Conservation (phyloP, 2,329 filamentous ascomycete species). For the Colletotrichum siamense region DNA sequence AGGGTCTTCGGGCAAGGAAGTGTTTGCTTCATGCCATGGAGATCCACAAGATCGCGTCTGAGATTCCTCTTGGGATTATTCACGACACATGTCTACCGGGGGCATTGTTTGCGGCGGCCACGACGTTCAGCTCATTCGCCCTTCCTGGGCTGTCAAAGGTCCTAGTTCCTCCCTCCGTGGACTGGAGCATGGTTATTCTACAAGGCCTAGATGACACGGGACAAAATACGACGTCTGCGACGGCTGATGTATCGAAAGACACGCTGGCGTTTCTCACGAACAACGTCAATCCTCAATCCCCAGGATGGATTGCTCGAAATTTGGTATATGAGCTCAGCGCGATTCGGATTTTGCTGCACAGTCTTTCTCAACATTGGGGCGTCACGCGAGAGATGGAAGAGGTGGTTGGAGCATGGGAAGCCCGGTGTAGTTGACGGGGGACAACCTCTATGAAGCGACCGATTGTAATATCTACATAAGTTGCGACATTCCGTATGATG, state of each 20-base stretch:
- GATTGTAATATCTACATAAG: neutral
- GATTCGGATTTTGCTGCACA: neutral
- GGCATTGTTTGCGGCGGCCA: neutral
- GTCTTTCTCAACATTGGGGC: neutral
- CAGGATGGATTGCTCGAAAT: neutral
- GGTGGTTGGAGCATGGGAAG: neutral
- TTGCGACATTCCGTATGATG: neutral
- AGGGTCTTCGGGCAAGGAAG: neutral
- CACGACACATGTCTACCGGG: neutral
- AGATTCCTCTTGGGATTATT: neutral
- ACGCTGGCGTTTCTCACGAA: neutral
- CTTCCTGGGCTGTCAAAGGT: neutral
- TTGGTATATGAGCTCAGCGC: neutral
- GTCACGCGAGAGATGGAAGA: constrained; percentile 1
- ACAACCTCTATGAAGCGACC: neutral
- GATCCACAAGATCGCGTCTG: neutral
- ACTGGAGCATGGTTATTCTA: neutral
- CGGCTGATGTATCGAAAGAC: neutral
- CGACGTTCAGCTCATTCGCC: neutral
- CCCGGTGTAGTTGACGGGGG: neutral
- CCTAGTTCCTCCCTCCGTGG: neutral
- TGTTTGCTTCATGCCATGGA: neutral
- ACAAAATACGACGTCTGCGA: neutral
- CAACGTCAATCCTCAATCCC: neutral
- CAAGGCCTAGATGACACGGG: neutral